These are phyloP conservation scores for Peronosclerospora sorghi DNA, from an alignment of 352 stramenopile genomes.

Conservation along the genomic window DNA sequence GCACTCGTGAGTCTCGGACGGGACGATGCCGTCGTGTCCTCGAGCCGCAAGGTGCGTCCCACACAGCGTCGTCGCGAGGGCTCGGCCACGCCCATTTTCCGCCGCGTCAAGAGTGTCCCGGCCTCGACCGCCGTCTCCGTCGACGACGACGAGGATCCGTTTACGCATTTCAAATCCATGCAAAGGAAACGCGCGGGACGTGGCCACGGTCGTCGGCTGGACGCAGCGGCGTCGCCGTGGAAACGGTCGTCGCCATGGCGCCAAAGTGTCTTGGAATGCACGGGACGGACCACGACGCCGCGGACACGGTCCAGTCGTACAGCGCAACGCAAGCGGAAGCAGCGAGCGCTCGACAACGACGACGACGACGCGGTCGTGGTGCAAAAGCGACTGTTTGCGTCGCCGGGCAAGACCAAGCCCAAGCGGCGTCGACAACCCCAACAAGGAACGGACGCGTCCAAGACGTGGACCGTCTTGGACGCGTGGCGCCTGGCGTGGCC, in stretches of 20 bases:
- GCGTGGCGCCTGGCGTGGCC: constrained; percentile 28
- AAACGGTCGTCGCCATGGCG: not conserved
- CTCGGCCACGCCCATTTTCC: constrained; percentile 1
- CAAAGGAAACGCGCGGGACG: not conserved
- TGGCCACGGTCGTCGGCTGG: too few species aligned
- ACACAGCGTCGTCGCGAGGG: constrained; percentile 6
- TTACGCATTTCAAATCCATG: constrained; percentile 11
- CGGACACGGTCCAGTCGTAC: constrained; percentile 16
- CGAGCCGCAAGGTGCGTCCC: constrained; percentile 17
- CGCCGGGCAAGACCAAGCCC: constrained; percentile 6
- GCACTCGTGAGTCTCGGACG: constrained; percentile 18
- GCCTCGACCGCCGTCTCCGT: too few species aligned
- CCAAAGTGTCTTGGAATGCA: constrained; percentile 18
- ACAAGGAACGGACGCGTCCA: not conserved
- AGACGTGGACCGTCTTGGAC: constrained; percentile 11
- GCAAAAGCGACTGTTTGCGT: constrained; percentile 21
- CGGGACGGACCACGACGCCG: constrained; percentile 8
- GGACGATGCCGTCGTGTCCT: constrained; percentile 19
- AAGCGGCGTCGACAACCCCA: too few species aligned
- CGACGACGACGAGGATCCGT: constrained; percentile 23
- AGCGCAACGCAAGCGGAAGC: too few species aligned
- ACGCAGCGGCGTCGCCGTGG: too few species aligned
- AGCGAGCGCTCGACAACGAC: constrained; percentile 13
- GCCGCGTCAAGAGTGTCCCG: constrained; percentile 5
- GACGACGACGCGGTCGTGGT: constrained; percentile 22